phyloP scores from a whole-genome alignment of 495 filamentous ascomycete genomes.

The Apiosordaria backusii region DNA sequence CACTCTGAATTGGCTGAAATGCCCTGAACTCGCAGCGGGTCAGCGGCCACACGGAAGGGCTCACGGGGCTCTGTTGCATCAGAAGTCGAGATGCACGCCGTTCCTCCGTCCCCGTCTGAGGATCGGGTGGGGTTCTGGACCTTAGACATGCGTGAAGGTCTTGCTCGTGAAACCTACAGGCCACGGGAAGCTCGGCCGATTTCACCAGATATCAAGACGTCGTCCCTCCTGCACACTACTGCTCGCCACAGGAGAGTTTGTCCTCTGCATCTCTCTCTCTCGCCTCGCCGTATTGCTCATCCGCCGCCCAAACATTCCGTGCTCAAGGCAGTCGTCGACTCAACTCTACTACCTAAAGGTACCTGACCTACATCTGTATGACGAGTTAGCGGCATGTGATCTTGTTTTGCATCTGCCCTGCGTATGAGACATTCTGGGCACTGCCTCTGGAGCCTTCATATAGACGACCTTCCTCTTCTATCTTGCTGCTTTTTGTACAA shows the following conservation, averaged over 20 bases:
- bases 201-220: background rate
- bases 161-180: background rate
- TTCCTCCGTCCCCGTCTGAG: background rate
- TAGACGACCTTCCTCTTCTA: background rate
- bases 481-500: constrained; percentile 5
- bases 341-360: no score
- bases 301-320: background rate
- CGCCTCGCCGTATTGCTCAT: background rate
- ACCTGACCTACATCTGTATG: background rate
- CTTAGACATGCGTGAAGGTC: background rate
- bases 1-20: constrained; percentile 21
- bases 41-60: constrained; percentile 16
- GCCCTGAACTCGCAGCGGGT: constrained; percentile 12
- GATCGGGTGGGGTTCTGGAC: background rate
- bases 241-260: background rate
- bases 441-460: background rate
- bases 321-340: no score
- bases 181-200: background rate
- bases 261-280: background rate
- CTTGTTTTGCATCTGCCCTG: background rate
- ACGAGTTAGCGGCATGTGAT: constrained; percentile 15
- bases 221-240: background rate
- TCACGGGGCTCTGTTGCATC: background rate
- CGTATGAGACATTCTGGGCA: constrained; percentile 4
- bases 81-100: constrained; percentile 1